These are phyloP conservation scores for Bipolaris cookei DNA, from an alignment of 2,329 filamentous ascomycete species.

Conservation along the genomic window DNA sequence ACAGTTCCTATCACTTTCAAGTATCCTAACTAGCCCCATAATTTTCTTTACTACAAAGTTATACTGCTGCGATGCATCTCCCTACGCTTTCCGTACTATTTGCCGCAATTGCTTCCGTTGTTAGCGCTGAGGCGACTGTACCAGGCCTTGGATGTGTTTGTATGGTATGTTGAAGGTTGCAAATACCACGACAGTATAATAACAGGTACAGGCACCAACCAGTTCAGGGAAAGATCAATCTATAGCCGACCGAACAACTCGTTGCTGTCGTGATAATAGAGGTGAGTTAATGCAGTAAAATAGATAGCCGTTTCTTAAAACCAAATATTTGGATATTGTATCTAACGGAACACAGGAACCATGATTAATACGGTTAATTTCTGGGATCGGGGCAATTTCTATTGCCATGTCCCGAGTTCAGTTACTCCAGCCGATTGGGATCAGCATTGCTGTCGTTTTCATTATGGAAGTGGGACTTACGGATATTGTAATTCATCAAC, in stretches of 20 bases:
- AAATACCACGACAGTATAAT: neutral
- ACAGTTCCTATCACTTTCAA: neutral
- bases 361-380: neutral
- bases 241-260: neutral
- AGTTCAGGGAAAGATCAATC: neutral
- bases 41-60: neutral
- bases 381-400: neutral
- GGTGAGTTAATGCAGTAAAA: neutral
- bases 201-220: neutral
- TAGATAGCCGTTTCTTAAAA: no score
- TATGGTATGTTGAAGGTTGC: neutral
- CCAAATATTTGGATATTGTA: neutral
- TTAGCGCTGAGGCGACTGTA: neutral
- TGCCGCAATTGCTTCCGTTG: neutral
- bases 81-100: neutral
- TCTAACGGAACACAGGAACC: neutral
- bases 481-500: neutral
- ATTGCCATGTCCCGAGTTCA: neutral
- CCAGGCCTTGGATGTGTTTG: neutral
- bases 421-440: neutral
- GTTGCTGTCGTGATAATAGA: neutral
- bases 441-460: neutral
- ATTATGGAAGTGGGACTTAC: neutral
- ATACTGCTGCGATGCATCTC: neutral
- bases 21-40: neutral